Percentiles rank a stretch among this genome's conserved stretches.
These are phyloP conservation scores for Alisma plantagoaquatica DNA, from an alignment of 106 monocot species.

Conservation along the genomic window DNA sequence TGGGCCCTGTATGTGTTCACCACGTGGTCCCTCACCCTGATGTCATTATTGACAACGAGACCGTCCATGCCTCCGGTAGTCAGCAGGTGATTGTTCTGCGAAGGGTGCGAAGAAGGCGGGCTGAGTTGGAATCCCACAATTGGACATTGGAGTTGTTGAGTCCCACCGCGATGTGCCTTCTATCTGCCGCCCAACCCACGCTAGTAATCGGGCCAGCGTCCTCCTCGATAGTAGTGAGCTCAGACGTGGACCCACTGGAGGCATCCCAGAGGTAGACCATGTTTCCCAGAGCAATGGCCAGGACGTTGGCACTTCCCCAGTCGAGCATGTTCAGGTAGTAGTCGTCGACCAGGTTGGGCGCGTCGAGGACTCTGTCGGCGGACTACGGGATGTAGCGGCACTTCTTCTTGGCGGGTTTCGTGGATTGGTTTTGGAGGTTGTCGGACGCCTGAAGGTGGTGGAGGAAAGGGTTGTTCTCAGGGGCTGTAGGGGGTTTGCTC, in stretches of 20 bases:
- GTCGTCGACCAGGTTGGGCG: conserved; percentile 7
- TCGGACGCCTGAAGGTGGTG: too few species aligned
- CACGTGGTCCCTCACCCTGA: conserved; percentile 5
- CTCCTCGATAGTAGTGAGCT: conserved; percentile 1
- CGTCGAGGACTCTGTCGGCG: conserved; percentile 6
- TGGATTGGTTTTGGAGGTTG: too few species aligned
- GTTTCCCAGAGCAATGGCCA: conserved; percentile 11
- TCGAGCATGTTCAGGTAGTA: conserved; percentile 10
- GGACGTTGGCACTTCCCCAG: conserved; percentile 10
- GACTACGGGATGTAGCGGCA: too few species aligned
- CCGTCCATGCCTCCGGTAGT: conserved; percentile 9
- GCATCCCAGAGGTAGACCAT: conserved; percentile 8
- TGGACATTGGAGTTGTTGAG: conserved; percentile 10
- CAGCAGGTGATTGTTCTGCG: conserved; percentile 14
- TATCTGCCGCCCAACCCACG: conserved; percentile 12
- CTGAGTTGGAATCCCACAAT: conserved; percentile 4
- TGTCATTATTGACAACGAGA: conserved; percentile 10
- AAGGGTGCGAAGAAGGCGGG: conserved; percentile 1
- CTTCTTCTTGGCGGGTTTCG: too few species aligned
- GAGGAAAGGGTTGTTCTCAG: too few species aligned
- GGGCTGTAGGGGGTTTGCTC: too few species aligned
- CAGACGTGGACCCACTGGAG: neutral
- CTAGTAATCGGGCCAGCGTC: conserved; percentile 6
- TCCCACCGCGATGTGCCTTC: conserved; percentile 4
- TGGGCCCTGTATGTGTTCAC: conserved; percentile 10